Evolutionary conservation across 768 basidiomycete species (phyloP).

Genomic region (Leccinum uliginosum): DNA sequence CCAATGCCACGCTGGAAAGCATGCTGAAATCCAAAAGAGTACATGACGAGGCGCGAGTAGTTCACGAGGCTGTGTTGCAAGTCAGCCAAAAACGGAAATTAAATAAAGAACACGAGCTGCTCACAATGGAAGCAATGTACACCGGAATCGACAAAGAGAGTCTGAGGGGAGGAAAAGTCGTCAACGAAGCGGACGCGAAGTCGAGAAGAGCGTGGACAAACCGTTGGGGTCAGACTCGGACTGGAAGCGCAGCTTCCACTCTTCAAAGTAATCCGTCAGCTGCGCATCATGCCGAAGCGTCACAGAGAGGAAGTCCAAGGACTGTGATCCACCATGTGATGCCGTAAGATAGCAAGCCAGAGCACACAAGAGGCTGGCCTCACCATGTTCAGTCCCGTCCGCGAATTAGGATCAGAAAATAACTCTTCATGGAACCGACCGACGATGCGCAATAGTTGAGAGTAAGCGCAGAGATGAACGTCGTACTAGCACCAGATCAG

Average conservation of each 20-base stretch:
- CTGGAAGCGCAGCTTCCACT: slow-evolving; percentile 59
- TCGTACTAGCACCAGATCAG: slow-evolving; percentile 48
- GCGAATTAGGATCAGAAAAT: slow-evolving; percentile 64
- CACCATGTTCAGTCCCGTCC: slow-evolving; percentile 69
- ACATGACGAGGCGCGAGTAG: slow-evolving; percentile 82
- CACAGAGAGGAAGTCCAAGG: slow-evolving; percentile 62
- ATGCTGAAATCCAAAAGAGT: slow-evolving; percentile 82
- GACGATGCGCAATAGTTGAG: slow-evolving; percentile 63
- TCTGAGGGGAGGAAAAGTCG: slow-evolving; percentile 41
- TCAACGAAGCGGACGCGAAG: background rate
- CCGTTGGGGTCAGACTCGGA: slow-evolving; percentile 58
- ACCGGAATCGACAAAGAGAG: slow-evolving; percentile 54
- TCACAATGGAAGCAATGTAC: slow-evolving; percentile 69
- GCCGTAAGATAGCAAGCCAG: background rate
- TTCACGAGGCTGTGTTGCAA: slow-evolving; percentile 51
- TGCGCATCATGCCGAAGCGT: slow-evolving; percentile 57
- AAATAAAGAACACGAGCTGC: slow-evolving; percentile 21
- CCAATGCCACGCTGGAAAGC: slow-evolving; percentile 70
- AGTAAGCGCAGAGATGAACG: slow-evolving; percentile 71
- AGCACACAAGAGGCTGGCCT: background rate
- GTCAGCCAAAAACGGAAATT: slow-evolving; percentile 8
- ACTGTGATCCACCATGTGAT: slow-evolving; percentile 32
- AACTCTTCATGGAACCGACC: slow-evolving; percentile 74
- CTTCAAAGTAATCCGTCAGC: slow-evolving; percentile 56
- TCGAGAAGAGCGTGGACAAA: slow-evolving; percentile 20